Base-by-base conservation (phyloP, 495 filamentous ascomycete genomes). In the Aspergillus bertholletiae region DNA sequence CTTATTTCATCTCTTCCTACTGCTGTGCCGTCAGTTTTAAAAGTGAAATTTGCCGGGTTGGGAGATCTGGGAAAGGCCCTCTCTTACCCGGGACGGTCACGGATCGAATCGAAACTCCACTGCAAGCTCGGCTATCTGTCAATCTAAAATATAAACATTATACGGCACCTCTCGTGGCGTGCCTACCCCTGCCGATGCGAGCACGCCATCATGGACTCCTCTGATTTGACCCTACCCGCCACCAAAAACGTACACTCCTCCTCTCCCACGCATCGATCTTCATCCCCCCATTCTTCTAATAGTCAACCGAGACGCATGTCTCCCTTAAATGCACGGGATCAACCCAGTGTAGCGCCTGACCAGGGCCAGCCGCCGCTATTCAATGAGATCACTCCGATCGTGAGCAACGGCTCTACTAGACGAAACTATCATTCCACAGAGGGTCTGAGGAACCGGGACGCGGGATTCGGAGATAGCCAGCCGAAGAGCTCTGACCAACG, bases 201-300 rank as follows among this genome's bases (percentile, higher is more conserved):
- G 61, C 68, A 70, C 71, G 69, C 63, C 70, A 73, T 72, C 59
- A 74, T 74, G 73, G 64, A 69, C 44, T 62, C 63, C 26, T 60
- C 58, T 58, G 67, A 70, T 59, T 62, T 64, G 67, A 63, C 58
- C 61, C 57, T 54, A 45, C 54, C 56, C 32, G 20, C 51, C 63
- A 55, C 55, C 53, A 59, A 53, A 57, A 50, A 61, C 43, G 56
- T 59, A 48, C 43, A 41, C 52, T 45, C 39, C 17, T 53, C 51
- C 37, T 46, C 53, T 58, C 46, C 59, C 53, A 61, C 63, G 37
- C 57, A 62, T 46, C 54, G 46, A 58, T 67, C 61, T 60, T 63
- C 63, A 8, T 65, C 64, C 44, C 68, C 65, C 26, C 57, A 61
- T 47, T 69, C 67, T 27, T 61, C 65, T 39, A 62, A 30, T 28